Percentiles rank a stretch among this genome's conserved stretches.
Conservation (phyloP, 768 basidiomycete genomes). For the Amanita pseudoporphyria region DNA sequence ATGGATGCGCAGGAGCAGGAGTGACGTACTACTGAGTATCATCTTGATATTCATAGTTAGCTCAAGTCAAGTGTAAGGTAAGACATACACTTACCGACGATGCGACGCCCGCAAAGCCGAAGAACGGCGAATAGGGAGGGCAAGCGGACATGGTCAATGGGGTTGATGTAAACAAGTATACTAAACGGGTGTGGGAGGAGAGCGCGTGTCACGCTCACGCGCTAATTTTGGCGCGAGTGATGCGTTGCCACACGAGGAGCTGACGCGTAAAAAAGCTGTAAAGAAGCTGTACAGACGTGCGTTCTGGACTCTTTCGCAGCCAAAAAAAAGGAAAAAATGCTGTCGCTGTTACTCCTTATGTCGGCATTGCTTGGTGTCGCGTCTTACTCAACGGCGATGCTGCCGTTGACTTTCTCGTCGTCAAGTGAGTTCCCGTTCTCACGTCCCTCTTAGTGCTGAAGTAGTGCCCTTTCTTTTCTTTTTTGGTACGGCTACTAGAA, state of each 20-base stretch:
- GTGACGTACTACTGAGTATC: constrained; percentile 81
- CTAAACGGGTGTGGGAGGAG: no score
- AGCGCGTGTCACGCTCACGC: neutral
- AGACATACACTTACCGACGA: constrained; percentile 53
- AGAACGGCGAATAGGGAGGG: constrained; percentile 95
- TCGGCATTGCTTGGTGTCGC: constrained; percentile 47
- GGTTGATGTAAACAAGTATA: no score
- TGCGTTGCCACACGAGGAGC: neutral
- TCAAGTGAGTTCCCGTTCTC: constrained; percentile 42
- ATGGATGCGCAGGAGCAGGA: constrained; percentile 29
- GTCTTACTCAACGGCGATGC: constrained; percentile 61
- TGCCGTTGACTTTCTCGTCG: constrained; percentile 67
- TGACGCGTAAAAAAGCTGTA: neutral
- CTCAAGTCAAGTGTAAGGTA: neutral
- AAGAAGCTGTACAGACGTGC: no score
- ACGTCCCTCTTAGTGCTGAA: neutral
- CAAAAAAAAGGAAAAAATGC: constrained; percentile 25
- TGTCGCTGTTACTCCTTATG: constrained; percentile 41
- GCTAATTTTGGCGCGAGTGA: neutral
- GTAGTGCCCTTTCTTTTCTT: neutral
- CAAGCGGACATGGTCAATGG: constrained; percentile 50
- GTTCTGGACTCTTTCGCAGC: neutral
- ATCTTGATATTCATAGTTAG: constrained; percentile 47
- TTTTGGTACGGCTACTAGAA: constrained; percentile 21
- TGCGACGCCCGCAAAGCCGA: constrained; percentile 96